Conservation (phyloP, 768 basidiomycete genomes). For the Cystobasidium ongulense region DNA sequence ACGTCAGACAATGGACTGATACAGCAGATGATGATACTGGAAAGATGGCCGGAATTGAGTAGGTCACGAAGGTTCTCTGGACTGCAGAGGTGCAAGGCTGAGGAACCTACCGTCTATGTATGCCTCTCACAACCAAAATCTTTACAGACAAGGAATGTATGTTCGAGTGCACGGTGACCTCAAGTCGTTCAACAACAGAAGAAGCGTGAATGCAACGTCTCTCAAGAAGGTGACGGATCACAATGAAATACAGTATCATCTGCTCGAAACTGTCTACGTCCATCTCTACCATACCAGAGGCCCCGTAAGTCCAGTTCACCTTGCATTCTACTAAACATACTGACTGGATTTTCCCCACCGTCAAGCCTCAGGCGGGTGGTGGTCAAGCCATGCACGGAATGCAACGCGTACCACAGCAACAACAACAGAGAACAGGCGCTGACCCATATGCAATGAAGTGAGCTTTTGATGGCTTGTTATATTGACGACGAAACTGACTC, state of each 20-base stretch:
- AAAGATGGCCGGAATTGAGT: constrained; percentile 45
- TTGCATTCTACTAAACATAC: background rate
- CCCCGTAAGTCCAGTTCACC: constrained; percentile 41
- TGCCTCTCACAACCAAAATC: background rate
- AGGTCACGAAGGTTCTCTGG: constrained; percentile 33
- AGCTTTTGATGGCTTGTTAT: background rate
- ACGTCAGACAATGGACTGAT: constrained; percentile 60
- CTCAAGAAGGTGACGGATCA: constrained; percentile 62
- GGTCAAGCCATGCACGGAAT: constrained; percentile 15
- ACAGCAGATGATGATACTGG: constrained; percentile 54
- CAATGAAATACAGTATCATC: constrained; percentile 74
- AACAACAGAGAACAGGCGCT: background rate
- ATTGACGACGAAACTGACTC: background rate
- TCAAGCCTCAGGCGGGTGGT: background rate
- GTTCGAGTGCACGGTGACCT: constrained; percentile 72
- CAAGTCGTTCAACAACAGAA: constrained; percentile 70
- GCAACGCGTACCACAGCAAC: constrained; percentile 5
- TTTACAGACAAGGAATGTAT: constrained; percentile 61
- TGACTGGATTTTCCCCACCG: background rate
- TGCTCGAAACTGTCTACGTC: constrained; percentile 64
- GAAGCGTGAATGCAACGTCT: constrained; percentile 69
- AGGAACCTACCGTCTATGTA: background rate
- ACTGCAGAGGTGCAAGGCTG: constrained; percentile 7
- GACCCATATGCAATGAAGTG: constrained; percentile 27
- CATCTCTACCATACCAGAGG: constrained; percentile 62